Conservation (phyloP, 441 rosid genomes). For the Geranium incanum region DNA sequence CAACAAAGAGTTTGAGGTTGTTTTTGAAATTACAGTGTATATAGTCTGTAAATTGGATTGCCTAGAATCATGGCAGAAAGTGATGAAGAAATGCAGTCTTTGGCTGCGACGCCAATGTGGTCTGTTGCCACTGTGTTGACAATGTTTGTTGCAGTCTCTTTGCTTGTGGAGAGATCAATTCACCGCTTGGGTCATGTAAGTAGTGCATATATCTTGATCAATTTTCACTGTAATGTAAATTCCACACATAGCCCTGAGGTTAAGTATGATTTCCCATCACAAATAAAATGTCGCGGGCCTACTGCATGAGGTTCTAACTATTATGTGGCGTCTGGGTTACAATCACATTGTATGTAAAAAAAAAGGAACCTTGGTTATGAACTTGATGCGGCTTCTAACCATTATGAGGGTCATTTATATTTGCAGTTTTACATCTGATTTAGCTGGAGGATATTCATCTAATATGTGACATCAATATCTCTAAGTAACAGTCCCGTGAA, state of each 20-base stretch:
- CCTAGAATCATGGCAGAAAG: constrained; percentile 31
- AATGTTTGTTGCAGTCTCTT: constrained; percentile 63
- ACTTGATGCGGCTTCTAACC: background rate
- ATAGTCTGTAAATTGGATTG: constrained; percentile 16
- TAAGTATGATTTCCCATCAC: background rate
- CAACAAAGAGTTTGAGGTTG: background rate
- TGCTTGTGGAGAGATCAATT: constrained; percentile 73
- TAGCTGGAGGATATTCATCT: too few relatives aligned
- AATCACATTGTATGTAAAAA: background rate
- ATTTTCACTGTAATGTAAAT: background rate
- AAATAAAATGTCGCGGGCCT: background rate
- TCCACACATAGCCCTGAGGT: background rate
- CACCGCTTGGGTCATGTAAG: constrained; percentile 65
- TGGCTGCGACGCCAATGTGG: constrained; percentile 88
- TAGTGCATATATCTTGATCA: background rate
- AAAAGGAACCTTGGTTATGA: background rate
- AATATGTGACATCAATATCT: too few relatives aligned
- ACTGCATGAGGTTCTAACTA: too few relatives aligned
- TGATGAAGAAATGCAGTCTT: constrained; percentile 43
- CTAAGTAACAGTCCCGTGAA: background rate
- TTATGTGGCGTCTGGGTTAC: too few relatives aligned
- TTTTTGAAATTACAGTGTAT: constrained; percentile 7
- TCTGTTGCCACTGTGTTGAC: constrained; percentile 82
- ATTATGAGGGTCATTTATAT: too few relatives aligned
- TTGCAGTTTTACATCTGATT: too few relatives aligned